Percentiles rank a stretch among this genome's conserved stretches.
Conservation (phyloP, 148 eudicot genomes). For the Persicaria tinctoria region DNA sequence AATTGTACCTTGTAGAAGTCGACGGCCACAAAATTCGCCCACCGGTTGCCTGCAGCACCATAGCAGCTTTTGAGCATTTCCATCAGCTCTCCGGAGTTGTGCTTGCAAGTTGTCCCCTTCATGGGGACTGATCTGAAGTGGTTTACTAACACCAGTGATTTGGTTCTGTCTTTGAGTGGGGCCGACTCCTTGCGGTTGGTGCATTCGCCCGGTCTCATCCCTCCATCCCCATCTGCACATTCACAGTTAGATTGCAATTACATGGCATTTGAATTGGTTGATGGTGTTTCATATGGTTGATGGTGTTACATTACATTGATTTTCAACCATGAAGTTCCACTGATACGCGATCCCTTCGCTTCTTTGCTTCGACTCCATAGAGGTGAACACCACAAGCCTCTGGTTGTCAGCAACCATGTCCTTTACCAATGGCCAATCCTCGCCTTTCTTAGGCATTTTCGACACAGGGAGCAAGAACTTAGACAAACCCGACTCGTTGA, state of each 20-base stretch:
- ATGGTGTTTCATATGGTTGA: background rate
- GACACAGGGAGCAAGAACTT: constrained; percentile 72
- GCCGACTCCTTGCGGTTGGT: constrained; percentile 55
- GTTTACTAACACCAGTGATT: constrained; percentile 61
- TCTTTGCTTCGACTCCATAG: constrained; percentile 41
- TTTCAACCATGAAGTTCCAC: constrained; percentile 74
- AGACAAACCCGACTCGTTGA: constrained; percentile 56
- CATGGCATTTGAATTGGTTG: too few species aligned
- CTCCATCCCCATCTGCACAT: constrained; percentile 56
- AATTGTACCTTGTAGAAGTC: constrained; percentile 59
- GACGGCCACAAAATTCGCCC: constrained; percentile 81
- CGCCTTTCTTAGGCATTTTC: constrained; percentile 61
- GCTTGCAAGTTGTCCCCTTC: constrained; percentile 37
- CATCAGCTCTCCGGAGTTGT: constrained; percentile 39
- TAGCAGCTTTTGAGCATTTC: constrained; percentile 52
- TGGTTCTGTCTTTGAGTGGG: constrained; percentile 34
- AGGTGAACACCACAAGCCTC: constrained; percentile 69
- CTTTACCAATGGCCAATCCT: constrained; percentile 71
- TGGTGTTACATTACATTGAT: constrained; percentile 37
- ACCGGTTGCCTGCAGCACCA: constrained; percentile 46
- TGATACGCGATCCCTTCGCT: constrained; percentile 80
- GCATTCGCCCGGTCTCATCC: constrained; percentile 56
- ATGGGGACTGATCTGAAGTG: constrained; percentile 41
- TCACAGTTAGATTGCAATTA: background rate
- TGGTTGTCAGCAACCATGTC: constrained; percentile 68